Evolutionary conservation across 176 grass and related monocot species (phyloP).

Genomic region (Poa pratensis): DNA sequence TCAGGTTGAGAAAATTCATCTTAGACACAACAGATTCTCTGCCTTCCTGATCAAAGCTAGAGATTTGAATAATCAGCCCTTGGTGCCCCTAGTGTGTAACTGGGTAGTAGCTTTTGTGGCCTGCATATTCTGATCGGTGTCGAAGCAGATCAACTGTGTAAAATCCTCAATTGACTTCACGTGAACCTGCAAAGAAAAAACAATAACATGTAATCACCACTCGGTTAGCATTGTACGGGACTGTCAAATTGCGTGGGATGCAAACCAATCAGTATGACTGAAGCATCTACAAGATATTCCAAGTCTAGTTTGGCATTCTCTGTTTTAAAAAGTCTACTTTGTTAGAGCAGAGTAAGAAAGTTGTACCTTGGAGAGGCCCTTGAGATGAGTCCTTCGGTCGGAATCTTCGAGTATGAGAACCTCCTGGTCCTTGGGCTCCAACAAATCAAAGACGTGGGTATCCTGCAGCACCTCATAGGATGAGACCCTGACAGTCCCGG

Average conservation of each 20-base stretch:
- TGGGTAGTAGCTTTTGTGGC: slow-evolving; percentile 29
- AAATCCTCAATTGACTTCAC: slow-evolving; percentile 61
- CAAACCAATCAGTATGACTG: neutral
- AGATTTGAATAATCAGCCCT: slow-evolving; percentile 64
- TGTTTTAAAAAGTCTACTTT: neutral
- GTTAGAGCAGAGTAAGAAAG: neutral
- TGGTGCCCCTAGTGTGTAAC: slow-evolving; percentile 34
- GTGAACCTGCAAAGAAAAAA: slow-evolving; percentile 46
- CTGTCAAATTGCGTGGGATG: neutral
- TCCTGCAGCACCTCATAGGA: slow-evolving; percentile 63
- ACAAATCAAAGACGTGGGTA: slow-evolving; percentile 52
- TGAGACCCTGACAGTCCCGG: slow-evolving; percentile 34
- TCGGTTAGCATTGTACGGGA: neutral
- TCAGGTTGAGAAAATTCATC: slow-evolving; percentile 58
- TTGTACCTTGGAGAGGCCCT: slow-evolving; percentile 59
- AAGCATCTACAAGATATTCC: neutral
- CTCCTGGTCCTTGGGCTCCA: slow-evolving; percentile 63
- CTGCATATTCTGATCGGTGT: slow-evolving; percentile 4
- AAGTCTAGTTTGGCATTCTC: neutral
- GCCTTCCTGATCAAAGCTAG: slow-evolving; percentile 37
- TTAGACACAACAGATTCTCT: slow-evolving; percentile 36
- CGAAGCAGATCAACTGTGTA: slow-evolving; percentile 28
- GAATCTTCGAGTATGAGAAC: slow-evolving; percentile 59
- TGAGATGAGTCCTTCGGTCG: slow-evolving; percentile 50
- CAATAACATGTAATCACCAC: neutral